phyloP scores from a whole-genome alignment of 164 flowering plant species.

The Umbilicus rupestris region DNA sequence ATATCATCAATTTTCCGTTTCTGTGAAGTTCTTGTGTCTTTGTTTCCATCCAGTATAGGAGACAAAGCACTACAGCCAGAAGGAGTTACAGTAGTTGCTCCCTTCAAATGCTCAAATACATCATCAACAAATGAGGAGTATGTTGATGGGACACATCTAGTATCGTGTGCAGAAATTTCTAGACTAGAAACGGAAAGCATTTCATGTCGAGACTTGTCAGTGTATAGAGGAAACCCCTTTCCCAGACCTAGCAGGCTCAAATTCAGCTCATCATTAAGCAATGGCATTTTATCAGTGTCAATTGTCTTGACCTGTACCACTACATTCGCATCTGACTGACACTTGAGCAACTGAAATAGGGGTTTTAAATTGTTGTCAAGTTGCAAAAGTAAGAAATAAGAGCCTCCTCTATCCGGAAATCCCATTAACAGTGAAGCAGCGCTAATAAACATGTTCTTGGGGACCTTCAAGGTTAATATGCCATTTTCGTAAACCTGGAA shows the following conservation, averaged over 20 bases:
- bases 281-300: slow-evolving; percentile 62
- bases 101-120: slow-evolving; percentile 80
- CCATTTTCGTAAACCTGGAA: slow-evolving; percentile 84
- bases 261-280: slow-evolving; percentile 74
- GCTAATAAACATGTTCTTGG: slow-evolving; percentile 49
- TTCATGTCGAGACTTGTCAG: slow-evolving; percentile 40
- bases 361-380: slow-evolving; percentile 84
- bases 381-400: slow-evolving; percentile 78
- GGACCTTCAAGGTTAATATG: slow-evolving; percentile 44
- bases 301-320: slow-evolving; percentile 52
- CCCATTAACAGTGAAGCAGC: slow-evolving; percentile 65
- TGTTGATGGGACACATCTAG: slow-evolving; percentile 34
- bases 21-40: slow-evolving; percentile 31
- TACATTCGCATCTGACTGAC: slow-evolving; percentile 42
- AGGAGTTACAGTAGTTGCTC: slow-evolving; percentile 29
- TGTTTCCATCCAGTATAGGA: slow-evolving; percentile 23
- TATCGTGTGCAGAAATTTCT: slow-evolving; percentile 30
- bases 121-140: slow-evolving; percentile 85
- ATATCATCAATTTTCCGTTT: slow-evolving; percentile 69
- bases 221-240: slow-evolving; percentile 30
- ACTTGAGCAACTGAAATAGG: slow-evolving; percentile 62
- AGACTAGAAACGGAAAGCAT: slow-evolving; percentile 36
- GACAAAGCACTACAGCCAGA: slow-evolving; percentile 33
- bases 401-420: slow-evolving; percentile 79
- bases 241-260: slow-evolving; percentile 52